Base-by-base conservation (phyloP, 495 filamentous ascomycete species). In the Clohesyomyces aquaticus region DNA sequence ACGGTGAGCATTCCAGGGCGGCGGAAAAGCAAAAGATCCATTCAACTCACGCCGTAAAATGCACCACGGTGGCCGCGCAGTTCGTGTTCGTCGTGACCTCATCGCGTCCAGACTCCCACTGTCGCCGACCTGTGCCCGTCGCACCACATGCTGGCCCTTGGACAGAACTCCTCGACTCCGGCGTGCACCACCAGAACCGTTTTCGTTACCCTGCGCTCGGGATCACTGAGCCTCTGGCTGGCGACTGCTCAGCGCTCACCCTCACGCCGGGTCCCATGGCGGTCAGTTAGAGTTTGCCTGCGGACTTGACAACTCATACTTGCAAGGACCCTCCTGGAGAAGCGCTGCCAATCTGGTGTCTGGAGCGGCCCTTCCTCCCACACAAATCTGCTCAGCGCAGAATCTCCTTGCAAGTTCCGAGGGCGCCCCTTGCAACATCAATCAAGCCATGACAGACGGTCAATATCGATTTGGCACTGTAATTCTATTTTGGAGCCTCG, bases 201-300 rank as follows among this genome's bases (percentile, higher is more conserved):
- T 65, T 43, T 65, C 66, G 66, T 69, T 69, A 65, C 61, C 66
- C 49, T 27, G 26, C 19, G 22, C 9, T 46, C 49, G 56, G 61
- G 47, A 53, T 29, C 42, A 29, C 11, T 50, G 27, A 61, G n/a
- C 29, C 29, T 58, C 52, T 47, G 23, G 52, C 54, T 51, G 50
- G 55, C 65, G 46, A 21, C 29, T 52, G 21, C 18, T 28, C 55
- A 32, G 38, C 18, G 42, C n/a, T 46, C 11, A 14, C 35, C 35
- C 32, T 50, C 50, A 25, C 54, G 18, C 55, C 62, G 55, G 55
- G 62, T 53, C 19, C n/a, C 1, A 38, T 55, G 56, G 49, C 49
- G 49, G 27, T 25, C 19, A 28, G 54, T 21, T 56, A 60, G 66
- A 63, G 59, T 65, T 68, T 50, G 60, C 25, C 48, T 18, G 66